phyloP scores from a whole-genome alignment of 306 rosid genomes.

The Rosa lucieae region DNA sequence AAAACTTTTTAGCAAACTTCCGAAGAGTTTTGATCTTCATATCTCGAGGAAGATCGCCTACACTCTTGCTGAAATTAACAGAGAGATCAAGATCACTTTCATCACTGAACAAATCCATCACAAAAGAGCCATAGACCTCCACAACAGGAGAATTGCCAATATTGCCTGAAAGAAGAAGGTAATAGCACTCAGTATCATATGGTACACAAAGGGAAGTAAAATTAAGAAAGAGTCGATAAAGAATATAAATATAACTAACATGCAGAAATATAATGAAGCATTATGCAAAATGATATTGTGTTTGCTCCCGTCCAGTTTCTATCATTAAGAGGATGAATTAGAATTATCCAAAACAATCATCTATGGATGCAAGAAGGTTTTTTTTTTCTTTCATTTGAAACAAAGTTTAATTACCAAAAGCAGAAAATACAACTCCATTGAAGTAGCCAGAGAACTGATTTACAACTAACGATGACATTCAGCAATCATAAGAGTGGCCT shows the following conservation, averaged over 20 bases:
- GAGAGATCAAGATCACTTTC: slow-evolving; percentile 23
- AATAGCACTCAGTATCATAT: not conserved
- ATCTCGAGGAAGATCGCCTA: not conserved
- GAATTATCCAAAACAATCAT: too few relatives aligned
- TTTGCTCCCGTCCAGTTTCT: not conserved
- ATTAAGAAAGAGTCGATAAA: not conserved
- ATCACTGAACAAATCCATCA: slow-evolving; percentile 18
- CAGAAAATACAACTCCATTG: too few relatives aligned
- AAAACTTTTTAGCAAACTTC: slow-evolving; percentile 18
- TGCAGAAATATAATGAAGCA: not conserved
- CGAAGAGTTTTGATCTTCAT: slow-evolving; percentile 23
- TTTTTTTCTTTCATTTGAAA: too few relatives aligned
- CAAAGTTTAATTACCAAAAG: too few relatives aligned
- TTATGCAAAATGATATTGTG: not conserved
- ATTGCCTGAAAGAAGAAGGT: slow-evolving; percentile 5
- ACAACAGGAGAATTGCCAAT: slow-evolving; percentile 6
- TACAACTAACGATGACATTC: too few relatives aligned
- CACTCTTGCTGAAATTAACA: slow-evolving; percentile 3
- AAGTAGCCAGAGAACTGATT: too few relatives aligned
- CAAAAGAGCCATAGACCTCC: slow-evolving; percentile 13
- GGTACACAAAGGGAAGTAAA: not conserved
- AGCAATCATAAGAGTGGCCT: too few relatives aligned
- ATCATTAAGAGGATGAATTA: not conserved
- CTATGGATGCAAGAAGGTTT: too few relatives aligned
- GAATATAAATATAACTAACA: not conserved